Base-by-base conservation (phyloP, 441 rosid species). In the Erysimum cheiri region DNA sequence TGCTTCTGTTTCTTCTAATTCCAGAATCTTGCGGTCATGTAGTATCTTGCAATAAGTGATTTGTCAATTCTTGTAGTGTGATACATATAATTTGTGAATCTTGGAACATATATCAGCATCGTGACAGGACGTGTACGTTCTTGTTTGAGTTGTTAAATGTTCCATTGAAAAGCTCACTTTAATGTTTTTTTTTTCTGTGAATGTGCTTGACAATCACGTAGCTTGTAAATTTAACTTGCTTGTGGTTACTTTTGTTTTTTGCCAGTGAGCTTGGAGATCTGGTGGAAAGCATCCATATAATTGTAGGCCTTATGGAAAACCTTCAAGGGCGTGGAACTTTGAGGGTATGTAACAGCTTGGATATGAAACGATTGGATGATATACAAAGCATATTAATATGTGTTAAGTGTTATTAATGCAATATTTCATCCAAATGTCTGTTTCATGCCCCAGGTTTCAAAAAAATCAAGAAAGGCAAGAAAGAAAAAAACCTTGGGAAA, bases 241-340 rank as follows among this genome's bases (percentile, higher is more conserved):
- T 29, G 60, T 69, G 63, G 63, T 72, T 36, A 46, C 67, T 70
- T 53, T 77, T 10, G 75, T 73, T 73, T 69, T 74, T 79, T 78
- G 76, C 54, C 95, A 93, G 99, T 82, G 90, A 96, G 82, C 96
- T 96, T 82, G 95, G 92, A 80, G 96, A 92, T 82, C 80, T 96
- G 81, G 94, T 91, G 35, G 98, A 93, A 84, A 86, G 83, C 73
- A 78, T 89, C 76, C 82, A 88, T 69, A 40, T 79, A 32, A 85
- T 92, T 61, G 84, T 86, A 55, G 80, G 81, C 82, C 90, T 89
- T 74, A 86, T 89, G 96, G 97, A 91, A 80, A 84, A 85, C 73
- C 98, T 95, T 80, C 99, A 92, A 85, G 84, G 80, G 63, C 92
- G 95, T 61, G 99, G 97, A 67, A 82, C 92, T 63, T 80, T 95